Conservation (phyloP, 2,329 filamentous ascomycete genomes). For the Pseudogymnoascus sp. region DNA sequence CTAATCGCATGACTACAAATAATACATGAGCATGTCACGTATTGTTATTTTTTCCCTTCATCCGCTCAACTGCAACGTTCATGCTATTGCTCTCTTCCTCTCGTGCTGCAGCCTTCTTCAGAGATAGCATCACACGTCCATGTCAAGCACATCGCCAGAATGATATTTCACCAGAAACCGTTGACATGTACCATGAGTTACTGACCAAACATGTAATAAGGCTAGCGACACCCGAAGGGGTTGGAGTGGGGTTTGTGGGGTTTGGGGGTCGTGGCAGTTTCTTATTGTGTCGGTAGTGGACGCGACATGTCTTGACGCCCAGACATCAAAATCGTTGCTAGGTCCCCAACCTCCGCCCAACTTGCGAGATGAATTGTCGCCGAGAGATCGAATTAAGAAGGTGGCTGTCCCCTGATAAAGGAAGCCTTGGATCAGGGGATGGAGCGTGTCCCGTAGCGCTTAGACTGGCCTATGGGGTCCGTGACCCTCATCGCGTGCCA, state of each 20-base stretch:
- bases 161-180: neutral
- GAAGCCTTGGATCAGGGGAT: neutral
- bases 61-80: conserved; percentile 6
- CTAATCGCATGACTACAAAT: neutral
- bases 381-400: neutral
- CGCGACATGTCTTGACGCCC: neutral
- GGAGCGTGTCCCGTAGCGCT: neutral
- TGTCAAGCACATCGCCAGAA: conserved; percentile 1
- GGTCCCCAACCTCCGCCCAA: neutral
- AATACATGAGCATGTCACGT: neutral
- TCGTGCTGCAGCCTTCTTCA: neutral
- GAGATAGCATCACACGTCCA: neutral
- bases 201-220: neutral
- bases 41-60: neutral
- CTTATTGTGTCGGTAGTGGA: neutral
- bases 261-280: neutral
- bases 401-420: conserved; percentile 1
- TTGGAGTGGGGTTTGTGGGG: neutral
- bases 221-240: neutral
- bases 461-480: neutral
- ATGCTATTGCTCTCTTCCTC: neutral
- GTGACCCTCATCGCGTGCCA: conserved; percentile 3
- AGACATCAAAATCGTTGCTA: neutral
- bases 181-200: neutral
- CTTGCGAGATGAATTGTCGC: neutral